Conservation (phyloP, 1,284 basidiomycete species). For the Coniophora puteana region DNA sequence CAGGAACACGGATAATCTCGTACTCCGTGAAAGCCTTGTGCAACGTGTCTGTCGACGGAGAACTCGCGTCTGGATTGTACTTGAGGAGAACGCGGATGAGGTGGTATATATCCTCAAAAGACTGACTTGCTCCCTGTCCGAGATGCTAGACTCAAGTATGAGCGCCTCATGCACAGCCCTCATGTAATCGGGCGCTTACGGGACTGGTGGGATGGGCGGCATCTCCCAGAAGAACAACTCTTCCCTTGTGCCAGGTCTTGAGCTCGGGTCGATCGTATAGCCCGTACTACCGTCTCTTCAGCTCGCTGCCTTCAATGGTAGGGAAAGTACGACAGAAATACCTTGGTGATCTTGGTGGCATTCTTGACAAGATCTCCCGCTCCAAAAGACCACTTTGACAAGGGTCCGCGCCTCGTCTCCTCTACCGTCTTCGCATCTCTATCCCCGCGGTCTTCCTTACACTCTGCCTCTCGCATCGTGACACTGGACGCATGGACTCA, state of each 20-base stretch:
- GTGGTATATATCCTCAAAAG: constrained; percentile 42
- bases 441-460: constrained; percentile 39
- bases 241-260: constrained; percentile 38
- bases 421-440: too few relatives aligned
- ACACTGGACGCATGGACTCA: constrained; percentile 23
- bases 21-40: constrained; percentile 38
- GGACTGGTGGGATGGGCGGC: constrained; percentile 44
- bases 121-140: constrained; percentile 47
- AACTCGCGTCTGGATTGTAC: constrained; percentile 26
- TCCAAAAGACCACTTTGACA: constrained; percentile 32
- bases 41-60: constrained; percentile 29
- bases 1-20: constrained; percentile 32
- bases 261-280: constrained; percentile 44
- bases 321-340: too few relatives aligned
- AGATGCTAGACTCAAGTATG: too few relatives aligned
- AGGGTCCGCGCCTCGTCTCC: too few relatives aligned
- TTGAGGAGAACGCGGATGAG: constrained; percentile 33
- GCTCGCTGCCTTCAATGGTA: neutral
- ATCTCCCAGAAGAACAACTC: constrained; percentile 38
- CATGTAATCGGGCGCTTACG: constrained; percentile 9
- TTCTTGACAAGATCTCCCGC: constrained; percentile 34
- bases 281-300: constrained; percentile 31
- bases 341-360: constrained; percentile 36
- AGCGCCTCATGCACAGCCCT: too few relatives aligned
- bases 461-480: constrained; percentile 34